A percentile compares a stretch with the other conserved stretches of the same genome.
phyloP scores from a whole-genome alignment of 106 monocot species.

The Cymbidium sinense region DNA sequence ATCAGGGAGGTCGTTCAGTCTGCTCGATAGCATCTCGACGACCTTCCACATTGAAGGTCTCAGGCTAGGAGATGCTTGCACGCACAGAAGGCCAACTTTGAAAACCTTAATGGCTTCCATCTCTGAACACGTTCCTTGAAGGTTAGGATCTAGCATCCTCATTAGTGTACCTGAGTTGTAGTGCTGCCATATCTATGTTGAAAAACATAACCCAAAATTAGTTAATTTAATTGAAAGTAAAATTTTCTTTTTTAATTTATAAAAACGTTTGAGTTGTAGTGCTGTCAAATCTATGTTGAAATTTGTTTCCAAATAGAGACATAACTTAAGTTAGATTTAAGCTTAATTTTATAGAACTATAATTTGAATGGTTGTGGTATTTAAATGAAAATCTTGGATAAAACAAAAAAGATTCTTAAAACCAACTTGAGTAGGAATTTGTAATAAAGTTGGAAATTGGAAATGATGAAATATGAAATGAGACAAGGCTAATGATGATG shows the following conservation, averaged over 20 bases:
- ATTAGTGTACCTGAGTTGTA: constrained; percentile 2
- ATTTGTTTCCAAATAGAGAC: neutral
- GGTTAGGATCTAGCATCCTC: neutral
- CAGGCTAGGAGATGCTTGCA: neutral
- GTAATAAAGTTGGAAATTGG: too few species aligned
- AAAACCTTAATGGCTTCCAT: neutral
- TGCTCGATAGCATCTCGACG: neutral
- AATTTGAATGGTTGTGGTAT: too few species aligned
- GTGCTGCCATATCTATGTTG: constrained; percentile 4
- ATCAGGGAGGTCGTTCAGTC: neutral
- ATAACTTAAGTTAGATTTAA: neutral
- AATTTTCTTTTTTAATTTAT: too few species aligned
- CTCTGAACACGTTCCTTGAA: neutral
- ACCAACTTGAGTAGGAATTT: too few species aligned
- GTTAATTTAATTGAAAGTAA: neutral
- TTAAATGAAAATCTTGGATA: too few species aligned
- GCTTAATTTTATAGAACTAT: too few species aligned
- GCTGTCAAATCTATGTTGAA: too few species aligned
- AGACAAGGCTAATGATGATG: neutral
- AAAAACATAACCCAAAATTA: neutral
- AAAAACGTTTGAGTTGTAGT: too few species aligned
- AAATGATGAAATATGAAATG: too few species aligned
- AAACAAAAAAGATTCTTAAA: too few species aligned
- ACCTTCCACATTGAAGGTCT: constrained; percentile 11
- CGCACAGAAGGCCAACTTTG: constrained; percentile 4